Base-by-base conservation (phyloP, 2,329 filamentous ascomycete genomes). In the Trichophyton rubrum region DNA sequence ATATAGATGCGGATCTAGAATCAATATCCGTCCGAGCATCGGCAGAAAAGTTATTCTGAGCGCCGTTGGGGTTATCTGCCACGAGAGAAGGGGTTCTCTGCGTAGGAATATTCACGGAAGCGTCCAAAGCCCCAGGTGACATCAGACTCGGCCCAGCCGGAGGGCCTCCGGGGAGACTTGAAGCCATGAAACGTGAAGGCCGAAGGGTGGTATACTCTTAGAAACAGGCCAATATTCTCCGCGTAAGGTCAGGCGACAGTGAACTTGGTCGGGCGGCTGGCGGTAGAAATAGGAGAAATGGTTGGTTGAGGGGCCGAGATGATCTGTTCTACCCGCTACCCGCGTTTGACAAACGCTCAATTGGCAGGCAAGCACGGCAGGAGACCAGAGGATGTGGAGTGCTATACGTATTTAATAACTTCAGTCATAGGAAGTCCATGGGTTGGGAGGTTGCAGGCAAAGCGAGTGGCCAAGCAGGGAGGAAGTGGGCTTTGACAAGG, bases 401-500 rank as follows among this genome's bases (percentile, higher is more conserved):
- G 33, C 13, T 17, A 17, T 35, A n/a, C 6, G n/a, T 43, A 7
- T n/a, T 55, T 9, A 7, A 20, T 15, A 55, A 3, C 4, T 3
- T 55, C 51, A 22, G 51, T 55, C 15, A 33, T 35, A 55, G 17
- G 27, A 55, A 35, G 30, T 38, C 27, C 30, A 55, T 55, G 51
- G 17, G 27, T 15, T 55, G 51, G 49, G 51, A 55, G 30, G 27
- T 27, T 51, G n/a, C 51, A n/a, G 51, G 13, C 51, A 35, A 27
- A 33, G 27, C 27, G 51, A 17, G 51, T 4, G 51, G 27, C 51
- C 51, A 55, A 55, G 27, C n/a, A 33, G 27, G n/a, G n/a, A 9
- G 33, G 51, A 55, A 55, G 51, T 55, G 51, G 51, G 51, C 51
- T 55, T 43, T 17, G 24, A 35, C 24, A 24, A 55, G 51, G 51